These are phyloP conservation scores for Epichloe hybrida DNA, from an alignment of 2,329 filamentous ascomycete species.

Conservation along the genomic window DNA sequence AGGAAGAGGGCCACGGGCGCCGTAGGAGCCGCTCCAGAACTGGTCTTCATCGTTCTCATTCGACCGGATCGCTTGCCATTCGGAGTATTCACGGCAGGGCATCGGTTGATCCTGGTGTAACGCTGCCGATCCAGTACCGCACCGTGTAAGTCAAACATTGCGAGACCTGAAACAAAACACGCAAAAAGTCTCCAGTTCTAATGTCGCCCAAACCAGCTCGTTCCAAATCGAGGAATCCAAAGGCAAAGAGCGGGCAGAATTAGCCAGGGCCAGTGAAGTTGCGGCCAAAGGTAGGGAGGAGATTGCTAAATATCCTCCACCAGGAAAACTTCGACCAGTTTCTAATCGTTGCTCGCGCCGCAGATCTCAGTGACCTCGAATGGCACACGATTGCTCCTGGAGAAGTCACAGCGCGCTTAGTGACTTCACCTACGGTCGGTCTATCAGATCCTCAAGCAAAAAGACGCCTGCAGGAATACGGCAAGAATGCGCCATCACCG, in stretches of 20 bases:
- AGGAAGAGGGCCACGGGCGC: slow-evolving; percentile 16
- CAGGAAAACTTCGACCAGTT: not conserved
- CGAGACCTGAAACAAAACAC: not conserved
- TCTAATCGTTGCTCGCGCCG: not conserved
- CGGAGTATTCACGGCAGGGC: slow-evolving; percentile 21
- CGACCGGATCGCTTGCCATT: slow-evolving; percentile 27
- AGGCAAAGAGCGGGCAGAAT: slow-evolving; percentile 27
- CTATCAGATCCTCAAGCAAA: slow-evolving; percentile 45
- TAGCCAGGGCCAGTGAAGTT: slow-evolving; percentile 26
- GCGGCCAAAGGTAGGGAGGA: slow-evolving; percentile 28
- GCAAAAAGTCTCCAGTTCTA: not conserved
- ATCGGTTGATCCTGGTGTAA: slow-evolving; percentile 13
- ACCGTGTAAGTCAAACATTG: slow-evolving; percentile 29
- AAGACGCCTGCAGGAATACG: slow-evolving; percentile 43
- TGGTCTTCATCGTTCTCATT: slow-evolving; percentile 12
- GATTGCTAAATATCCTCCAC: not conserved
- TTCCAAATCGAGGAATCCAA: slow-evolving; percentile 44
- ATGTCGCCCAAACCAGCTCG: slow-evolving; percentile 17
- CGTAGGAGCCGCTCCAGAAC: slow-evolving; percentile 9
- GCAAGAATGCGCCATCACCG: slow-evolving; percentile 52
- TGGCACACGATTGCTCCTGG: slow-evolving; percentile 50
- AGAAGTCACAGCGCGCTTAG: slow-evolving; percentile 46
- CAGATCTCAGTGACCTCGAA: slow-evolving; percentile 49
- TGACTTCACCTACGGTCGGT: slow-evolving; percentile 41
- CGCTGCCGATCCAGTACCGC: slow-evolving; percentile 40